phyloP scores from a whole-genome alignment of 768 basidiomycete genomes.

The Amanita jacksonii region DNA sequence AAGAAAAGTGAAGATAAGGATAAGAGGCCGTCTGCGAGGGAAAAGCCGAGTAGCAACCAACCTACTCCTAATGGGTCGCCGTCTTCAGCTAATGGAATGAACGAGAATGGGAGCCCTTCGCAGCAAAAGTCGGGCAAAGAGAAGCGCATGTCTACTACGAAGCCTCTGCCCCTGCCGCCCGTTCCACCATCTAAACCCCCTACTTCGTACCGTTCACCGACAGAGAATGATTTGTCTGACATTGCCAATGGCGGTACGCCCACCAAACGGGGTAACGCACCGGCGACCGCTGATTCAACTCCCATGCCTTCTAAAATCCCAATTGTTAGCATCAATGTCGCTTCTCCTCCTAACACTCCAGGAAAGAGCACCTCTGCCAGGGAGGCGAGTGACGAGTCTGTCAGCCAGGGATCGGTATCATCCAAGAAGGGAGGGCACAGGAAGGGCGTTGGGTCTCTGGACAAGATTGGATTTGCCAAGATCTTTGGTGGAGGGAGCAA shows the following conservation, averaged over 20 bases:
- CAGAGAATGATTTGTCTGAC: too few species aligned
- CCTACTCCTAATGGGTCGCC: not conserved
- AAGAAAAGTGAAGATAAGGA: slow-evolving; percentile 25
- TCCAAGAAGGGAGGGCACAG: slow-evolving; percentile 44
- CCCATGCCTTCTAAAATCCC: slow-evolving; percentile 20
- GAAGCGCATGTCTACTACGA: slow-evolving; percentile 1
- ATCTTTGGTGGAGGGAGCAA: slow-evolving; percentile 42
- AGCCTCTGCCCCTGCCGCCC: slow-evolving; percentile 3
- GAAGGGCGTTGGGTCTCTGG: slow-evolving; percentile 61
- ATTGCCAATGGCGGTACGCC: too few species aligned
- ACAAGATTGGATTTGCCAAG: slow-evolving; percentile 72
- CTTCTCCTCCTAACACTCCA: slow-evolving; percentile 28
- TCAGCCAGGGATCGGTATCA: slow-evolving; percentile 23
- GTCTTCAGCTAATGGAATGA: not conserved
- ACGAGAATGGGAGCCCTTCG: not conserved
- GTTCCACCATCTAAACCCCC: not conserved
- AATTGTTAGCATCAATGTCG: slow-evolving; percentile 27
- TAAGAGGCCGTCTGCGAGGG: slow-evolving; percentile 7
- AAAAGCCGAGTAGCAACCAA: too few species aligned
- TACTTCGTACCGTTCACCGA: not conserved
- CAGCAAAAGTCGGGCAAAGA: slow-evolving; percentile 1
- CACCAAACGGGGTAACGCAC: too few species aligned
- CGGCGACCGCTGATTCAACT: slow-evolving; percentile 19
- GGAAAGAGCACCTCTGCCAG: slow-evolving; percentile 14
- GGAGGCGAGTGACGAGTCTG: slow-evolving; percentile 21